Base-by-base conservation (phyloP, 2,329 filamentous ascomycete genomes). In the Leptographium procerum region DNA sequence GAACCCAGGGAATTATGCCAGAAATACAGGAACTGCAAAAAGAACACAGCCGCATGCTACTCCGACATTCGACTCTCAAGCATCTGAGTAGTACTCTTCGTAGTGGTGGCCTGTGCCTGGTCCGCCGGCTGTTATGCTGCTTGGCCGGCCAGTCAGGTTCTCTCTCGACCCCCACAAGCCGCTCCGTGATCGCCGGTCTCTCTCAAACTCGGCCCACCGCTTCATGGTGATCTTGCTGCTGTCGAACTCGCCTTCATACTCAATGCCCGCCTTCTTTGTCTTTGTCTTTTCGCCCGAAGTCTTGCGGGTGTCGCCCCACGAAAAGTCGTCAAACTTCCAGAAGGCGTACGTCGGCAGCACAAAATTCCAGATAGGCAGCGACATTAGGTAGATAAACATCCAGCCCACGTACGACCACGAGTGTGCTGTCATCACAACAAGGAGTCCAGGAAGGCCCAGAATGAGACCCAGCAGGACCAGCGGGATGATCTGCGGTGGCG, bases 321-420 rank as follows among this genome's bases (percentile, higher is more conserved):
- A 95, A 78, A 99, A 99, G 76, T 99, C 94, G 71, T 99, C 94
- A 70, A 99, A 99, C 75, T 99, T 97, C 94, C 94, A 99, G 78
- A 92, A 99, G 3, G 94, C 88, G 70, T 99, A 99, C 9, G 84
- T 83, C 0, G 94, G 94, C 10, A 99, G 84, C 43, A 99, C 80
- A 70, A 99, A 96, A 73, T 99, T 99, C 94, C 94, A 99, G 59
- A 99, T 82, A 0, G 95, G 95, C 1, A 99, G 83, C 1, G 94
- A 96, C 52, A 91, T 57, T 22, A 99, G 83, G 72, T 99, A 99
- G 72, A 97, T 94, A 50, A 94, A 70, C 94, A 99, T 97, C 94
- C 94, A 99, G 50, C 88, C 73, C 48, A 99, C 86, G 69, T 99
- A 99, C 1, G 89, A 87, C 81, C 87, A 86, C 45, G 90, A 89